Evolutionary conservation across 352 stramenopile genomes (phyloP), one percentile per base, ranked within the genome.

Genomic region (Globisporangium spiculum): DNA sequence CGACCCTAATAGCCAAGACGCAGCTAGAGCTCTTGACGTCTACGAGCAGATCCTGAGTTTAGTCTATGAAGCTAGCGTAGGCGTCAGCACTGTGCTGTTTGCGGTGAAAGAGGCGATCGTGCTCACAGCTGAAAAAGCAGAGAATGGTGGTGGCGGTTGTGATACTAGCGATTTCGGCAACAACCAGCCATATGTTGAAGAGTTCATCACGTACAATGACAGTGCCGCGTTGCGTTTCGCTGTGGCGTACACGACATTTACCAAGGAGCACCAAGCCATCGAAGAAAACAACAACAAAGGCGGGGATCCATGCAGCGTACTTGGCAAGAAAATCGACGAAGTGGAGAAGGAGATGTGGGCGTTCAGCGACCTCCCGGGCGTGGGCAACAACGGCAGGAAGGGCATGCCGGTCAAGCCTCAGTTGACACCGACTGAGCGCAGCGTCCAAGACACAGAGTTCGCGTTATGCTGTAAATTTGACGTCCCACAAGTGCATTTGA

Each of bases 321-420:
- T 63, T 2, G 68, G 65, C 1, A 48, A 66, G 12, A 69, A 77
- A 0, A 72, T 92, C 36, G 81, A 90, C 9, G 68, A 79, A 4
- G 26, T 88, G 0, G 86, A 94, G 60, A 81, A 81, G 26, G 32
- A 62, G 5, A 83, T 92, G 65, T 94, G 84, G 86, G 61, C 60
- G 7, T 55, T 36, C 50, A 85, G 75, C 32, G 83, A 94, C 61
- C 72, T 92, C 3, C 83, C 81, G n/a, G 86, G 86, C 24, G 79
- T 92, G 9, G 83, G 84, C 22, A 90, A 91, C 52, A 57, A 58
- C n/a, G 86, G 86, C 0, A 74, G 86, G 52, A 91, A 91, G 50
- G 68, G 66, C 0, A 84, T 94, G 72, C 86, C 86, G 5, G 27
- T 76, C 32, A 54, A 64, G 10, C 69, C 86, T 20, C 63, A 60